phyloP scores from a whole-genome alignment of 495 filamentous ascomycete genomes.

The Thozetella sp. region DNA sequence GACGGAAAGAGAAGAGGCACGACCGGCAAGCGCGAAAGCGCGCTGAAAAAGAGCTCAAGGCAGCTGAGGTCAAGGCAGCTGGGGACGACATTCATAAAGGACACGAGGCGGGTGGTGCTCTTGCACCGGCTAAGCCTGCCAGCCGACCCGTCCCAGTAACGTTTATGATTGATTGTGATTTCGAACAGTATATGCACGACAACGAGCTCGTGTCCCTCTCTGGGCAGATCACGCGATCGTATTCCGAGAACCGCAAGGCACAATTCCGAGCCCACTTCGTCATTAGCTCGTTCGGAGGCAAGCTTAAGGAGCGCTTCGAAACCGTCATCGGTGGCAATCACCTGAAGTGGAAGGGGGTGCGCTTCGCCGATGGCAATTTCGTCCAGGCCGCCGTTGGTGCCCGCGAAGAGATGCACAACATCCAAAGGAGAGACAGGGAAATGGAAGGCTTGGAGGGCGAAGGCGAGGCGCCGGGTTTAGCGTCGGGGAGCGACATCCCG shows the following conservation, averaged over 20 bases:
- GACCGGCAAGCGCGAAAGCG: conserved; percentile 63
- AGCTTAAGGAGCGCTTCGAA: conserved; percentile 78
- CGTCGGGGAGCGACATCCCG: not conserved
- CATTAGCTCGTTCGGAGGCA: conserved; percentile 75
- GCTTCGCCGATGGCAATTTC: conserved; percentile 72
- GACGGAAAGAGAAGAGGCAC: conserved; percentile 71
- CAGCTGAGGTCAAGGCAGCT: conserved; percentile 42
- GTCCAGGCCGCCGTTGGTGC: conserved; percentile 61
- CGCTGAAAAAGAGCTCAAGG: conserved; percentile 33
- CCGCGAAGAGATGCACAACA: conserved; percentile 57
- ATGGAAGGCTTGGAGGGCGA: not conserved
- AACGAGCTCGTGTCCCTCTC: conserved; percentile 81
- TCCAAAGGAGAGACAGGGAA: conserved; percentile 40
- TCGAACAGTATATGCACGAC: conserved; percentile 84
- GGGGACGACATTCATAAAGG: conserved; percentile 30
- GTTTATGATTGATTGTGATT: conserved; percentile 88
- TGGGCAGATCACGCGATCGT: conserved; percentile 80
- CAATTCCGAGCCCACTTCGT: conserved; percentile 67
- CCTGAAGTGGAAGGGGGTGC: conserved; percentile 76
- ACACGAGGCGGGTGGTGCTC: no score
- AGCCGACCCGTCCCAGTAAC: conserved; percentile 66
- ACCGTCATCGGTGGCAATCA: conserved; percentile 67
- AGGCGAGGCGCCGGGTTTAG: no score
- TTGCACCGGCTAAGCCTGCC: no score
- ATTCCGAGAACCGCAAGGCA: conserved; percentile 80